Conservation (phyloP, 768 basidiomycete genomes). For the Cystoderma amianthinum region DNA sequence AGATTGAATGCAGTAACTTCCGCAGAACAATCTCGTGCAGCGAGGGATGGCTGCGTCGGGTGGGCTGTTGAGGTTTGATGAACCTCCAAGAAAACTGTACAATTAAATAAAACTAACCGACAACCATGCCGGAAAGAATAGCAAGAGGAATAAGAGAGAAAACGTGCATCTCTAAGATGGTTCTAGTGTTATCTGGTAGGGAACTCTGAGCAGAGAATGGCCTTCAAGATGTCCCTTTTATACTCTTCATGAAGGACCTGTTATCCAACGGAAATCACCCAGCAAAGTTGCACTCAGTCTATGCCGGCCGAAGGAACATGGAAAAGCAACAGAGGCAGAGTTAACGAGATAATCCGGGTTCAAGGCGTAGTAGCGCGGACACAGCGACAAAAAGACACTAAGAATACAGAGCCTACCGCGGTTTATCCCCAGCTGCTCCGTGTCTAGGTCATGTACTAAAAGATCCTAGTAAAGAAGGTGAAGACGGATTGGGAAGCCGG, state of each 20-base stretch:
- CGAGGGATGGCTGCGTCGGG: neutral
- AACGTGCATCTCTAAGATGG: constrained; percentile 6
- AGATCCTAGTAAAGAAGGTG: neutral
- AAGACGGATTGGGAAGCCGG: neutral
- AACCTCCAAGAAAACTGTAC: neutral
- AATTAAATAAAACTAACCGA: constrained; percentile 5
- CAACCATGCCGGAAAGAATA: constrained; percentile 5
- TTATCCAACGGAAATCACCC: neutral
- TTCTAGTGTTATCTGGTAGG: neutral
- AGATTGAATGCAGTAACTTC: constrained; percentile 11
- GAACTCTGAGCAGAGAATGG: neutral
- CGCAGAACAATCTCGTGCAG: constrained; percentile 7
- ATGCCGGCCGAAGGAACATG: neutral
- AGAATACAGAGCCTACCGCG: constrained; percentile 8
- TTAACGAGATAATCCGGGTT: neutral
- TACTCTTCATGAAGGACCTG: neutral
- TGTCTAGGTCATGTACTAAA: neutral
- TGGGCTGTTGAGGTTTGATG: constrained; percentile 4
- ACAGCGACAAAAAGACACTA: constrained; percentile 1
- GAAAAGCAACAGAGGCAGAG: too few relatives aligned
- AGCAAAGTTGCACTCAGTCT: neutral
- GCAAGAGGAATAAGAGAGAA: constrained; percentile 8
- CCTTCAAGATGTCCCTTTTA: neutral
- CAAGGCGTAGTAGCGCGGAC: neutral
- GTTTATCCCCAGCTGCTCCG: constrained; percentile 13